A percentile compares a stretch with the other conserved stretches of the same genome.
Evolutionary conservation across 1,284 basidiomycete species (phyloP).

Genomic region (Cystobasidiaceae sp.): DNA sequence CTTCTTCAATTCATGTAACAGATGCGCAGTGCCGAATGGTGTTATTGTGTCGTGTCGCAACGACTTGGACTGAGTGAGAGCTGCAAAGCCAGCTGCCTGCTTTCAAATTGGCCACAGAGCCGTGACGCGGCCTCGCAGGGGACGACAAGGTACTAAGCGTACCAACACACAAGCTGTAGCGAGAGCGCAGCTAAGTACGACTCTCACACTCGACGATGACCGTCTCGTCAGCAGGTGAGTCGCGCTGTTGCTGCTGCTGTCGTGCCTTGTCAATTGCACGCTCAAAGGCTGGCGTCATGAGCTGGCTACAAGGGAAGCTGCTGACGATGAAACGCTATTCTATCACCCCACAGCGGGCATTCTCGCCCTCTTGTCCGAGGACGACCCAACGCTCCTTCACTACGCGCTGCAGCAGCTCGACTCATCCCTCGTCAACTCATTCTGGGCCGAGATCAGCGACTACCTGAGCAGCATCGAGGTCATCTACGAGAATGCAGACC

Average conservation of each 20-base stretch:
- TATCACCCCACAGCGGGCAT: conserved; percentile 60
- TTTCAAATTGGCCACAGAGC: no score
- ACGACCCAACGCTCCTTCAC: conserved; percentile 76
- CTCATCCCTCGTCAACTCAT: conserved; percentile 70
- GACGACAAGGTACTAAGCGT: no score
- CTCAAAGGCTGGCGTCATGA: no score
- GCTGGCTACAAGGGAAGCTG: no score
- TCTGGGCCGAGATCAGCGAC: conserved; percentile 97
- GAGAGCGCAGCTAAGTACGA: neutral
- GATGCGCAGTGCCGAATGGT: no score
- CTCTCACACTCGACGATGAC: neutral
- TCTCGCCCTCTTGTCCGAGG: conserved; percentile 79
- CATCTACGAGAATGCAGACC: conserved; percentile 68
- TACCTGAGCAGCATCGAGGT: conserved; percentile 73
- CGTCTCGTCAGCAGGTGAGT: conserved; percentile 29
- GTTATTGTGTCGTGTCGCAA: no score
- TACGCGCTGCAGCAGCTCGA: conserved; percentile 80
- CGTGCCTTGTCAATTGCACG: conserved; percentile 2
- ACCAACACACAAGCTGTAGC: no score
- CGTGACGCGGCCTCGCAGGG: no score
- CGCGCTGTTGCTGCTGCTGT: neutral
- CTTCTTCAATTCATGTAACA: no score
- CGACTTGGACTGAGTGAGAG: no score
- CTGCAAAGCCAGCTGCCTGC: no score
- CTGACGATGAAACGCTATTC: no score